Evolutionary conservation across 2,329 filamentous ascomycete genomes (phyloP).

Genomic region (Stromatinia cepivora): DNA sequence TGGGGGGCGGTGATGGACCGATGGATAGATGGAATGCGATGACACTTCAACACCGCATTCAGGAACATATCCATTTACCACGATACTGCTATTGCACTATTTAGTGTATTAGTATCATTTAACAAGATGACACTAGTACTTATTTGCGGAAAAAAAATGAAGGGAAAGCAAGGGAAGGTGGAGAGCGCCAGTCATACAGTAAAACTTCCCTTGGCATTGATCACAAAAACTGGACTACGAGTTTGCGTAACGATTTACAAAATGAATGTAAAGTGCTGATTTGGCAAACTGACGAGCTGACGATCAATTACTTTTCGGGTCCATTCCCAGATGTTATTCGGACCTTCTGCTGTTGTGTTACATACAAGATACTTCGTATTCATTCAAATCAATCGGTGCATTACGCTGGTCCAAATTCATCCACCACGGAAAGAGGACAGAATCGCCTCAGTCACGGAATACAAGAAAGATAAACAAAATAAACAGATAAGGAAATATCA

Average conservation of each 20-base stretch:
- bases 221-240: neutral
- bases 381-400: neutral
- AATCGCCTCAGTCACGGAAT: neutral
- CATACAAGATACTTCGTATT: neutral
- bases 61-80: neutral
- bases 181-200: neutral
- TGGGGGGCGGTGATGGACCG: too few relatives aligned
- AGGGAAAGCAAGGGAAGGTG: neutral
- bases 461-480: neutral
- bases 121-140: neutral
- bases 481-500: neutral
- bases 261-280: neutral
- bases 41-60: constrained; percentile 1
- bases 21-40: neutral
- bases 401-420: neutral
- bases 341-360: constrained; percentile 4
- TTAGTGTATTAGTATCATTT: neutral
- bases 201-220: neutral
- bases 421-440: neutral
- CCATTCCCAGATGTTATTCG: neutral
- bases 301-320: neutral
- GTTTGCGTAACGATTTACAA: constrained; percentile 7
- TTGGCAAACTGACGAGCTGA: neutral
- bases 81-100: neutral
- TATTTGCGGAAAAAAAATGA: neutral